These are phyloP conservation scores for Fusarium xylarioides DNA, from an alignment of 2,329 filamentous ascomycete species.

Conservation along the genomic window DNA sequence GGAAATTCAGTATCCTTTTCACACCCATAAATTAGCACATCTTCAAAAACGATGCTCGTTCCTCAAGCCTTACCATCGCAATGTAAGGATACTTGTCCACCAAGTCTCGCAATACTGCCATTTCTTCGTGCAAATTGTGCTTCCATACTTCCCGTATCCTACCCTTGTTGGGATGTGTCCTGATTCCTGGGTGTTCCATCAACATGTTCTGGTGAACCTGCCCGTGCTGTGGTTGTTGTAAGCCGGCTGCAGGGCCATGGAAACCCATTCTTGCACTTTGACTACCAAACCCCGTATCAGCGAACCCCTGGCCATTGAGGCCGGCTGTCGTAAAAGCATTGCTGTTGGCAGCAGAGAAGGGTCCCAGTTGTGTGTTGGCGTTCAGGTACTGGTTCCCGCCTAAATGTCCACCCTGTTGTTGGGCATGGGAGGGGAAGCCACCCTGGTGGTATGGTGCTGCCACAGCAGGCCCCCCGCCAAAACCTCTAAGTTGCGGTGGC, in stretches of 20 bases:
- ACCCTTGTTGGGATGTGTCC: slow-evolving; percentile 71
- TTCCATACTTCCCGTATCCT: slow-evolving; percentile 97
- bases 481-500: slow-evolving; percentile 52
- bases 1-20: slow-evolving; percentile 94
- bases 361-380: slow-evolving; percentile 72
- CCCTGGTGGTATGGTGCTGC: slow-evolving; percentile 54
- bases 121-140: slow-evolving; percentile 89
- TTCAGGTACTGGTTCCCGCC: slow-evolving; percentile 77
- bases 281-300: slow-evolving; percentile 79
- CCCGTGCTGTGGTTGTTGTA: slow-evolving; percentile 67
- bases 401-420: slow-evolving; percentile 63
- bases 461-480: slow-evolving; percentile 50
- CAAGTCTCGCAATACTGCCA: slow-evolving; percentile 82
- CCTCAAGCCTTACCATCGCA: slow-evolving; percentile 79
- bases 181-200: slow-evolving; percentile 54
- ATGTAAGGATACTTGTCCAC: slow-evolving; percentile 95
- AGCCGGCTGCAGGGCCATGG: slow-evolving; percentile 63
- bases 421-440: slow-evolving; percentile 62
- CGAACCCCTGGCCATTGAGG: slow-evolving; percentile 66
- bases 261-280: slow-evolving; percentile 91
- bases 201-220: slow-evolving; percentile 53
- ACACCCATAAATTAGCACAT: slow-evolving; percentile 22
- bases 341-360: slow-evolving; percentile 67
- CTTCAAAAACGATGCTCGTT: not conserved
- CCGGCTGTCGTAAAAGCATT: slow-evolving; percentile 67